A percentile compares a stretch with the other conserved stretches of the same genome.
Conservation (phyloP, 202 grass and related monocot species). For the Brachypodium distachyon region DNA sequence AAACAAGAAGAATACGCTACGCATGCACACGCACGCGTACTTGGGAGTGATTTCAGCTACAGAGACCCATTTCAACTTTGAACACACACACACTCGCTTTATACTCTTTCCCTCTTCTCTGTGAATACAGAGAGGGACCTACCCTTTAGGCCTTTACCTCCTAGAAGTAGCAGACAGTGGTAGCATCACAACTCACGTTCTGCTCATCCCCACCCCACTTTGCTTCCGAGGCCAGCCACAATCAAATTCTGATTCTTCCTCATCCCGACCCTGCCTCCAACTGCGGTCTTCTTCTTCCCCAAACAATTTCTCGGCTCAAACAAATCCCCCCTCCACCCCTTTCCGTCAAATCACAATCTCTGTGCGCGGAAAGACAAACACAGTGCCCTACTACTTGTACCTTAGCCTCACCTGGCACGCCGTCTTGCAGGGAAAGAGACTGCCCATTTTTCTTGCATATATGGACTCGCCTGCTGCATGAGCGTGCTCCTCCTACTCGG, state of each 20-base stretch:
- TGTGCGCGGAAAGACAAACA: constrained; percentile 48
- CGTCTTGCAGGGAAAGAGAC: neutral
- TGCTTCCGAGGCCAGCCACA: constrained; percentile 21
- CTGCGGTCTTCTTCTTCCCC: no score
- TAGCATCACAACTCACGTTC: constrained; percentile 16
- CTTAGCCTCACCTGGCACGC: constrained; percentile 38
- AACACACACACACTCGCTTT: neutral
- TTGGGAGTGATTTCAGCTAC: neutral
- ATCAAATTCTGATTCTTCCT: neutral
- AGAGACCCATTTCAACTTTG: neutral
- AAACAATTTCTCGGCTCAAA: neutral
- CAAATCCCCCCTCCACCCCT: neutral
- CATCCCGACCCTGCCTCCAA: neutral
- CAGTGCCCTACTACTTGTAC: neutral
- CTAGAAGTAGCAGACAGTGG: constrained; percentile 22
- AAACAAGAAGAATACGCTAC: neutral
- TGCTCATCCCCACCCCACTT: neutral
- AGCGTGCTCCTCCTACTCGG: neutral
- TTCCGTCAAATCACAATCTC: constrained; percentile 62
- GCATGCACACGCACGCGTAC: neutral
- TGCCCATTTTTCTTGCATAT: constrained; percentile 10
- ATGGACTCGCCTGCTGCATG: constrained; percentile 54
- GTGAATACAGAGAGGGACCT: neutral
- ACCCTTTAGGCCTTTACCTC: constrained; percentile 25
- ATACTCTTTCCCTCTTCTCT: neutral